Conservation (phyloP, 1,139 yeast genomes). For the Candida mesenterica region DNA sequence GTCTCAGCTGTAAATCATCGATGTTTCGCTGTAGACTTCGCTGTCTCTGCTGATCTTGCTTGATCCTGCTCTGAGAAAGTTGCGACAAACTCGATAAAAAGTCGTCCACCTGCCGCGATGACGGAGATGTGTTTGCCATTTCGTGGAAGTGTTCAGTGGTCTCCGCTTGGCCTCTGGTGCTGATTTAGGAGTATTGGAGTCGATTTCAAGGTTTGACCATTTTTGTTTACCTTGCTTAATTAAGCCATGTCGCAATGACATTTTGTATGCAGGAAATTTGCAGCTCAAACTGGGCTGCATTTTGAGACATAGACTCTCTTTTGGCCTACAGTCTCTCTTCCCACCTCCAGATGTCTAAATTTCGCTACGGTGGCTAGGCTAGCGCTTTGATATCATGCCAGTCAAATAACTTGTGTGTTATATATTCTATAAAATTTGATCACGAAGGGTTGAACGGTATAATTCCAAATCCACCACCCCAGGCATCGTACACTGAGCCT, state of each 20-base stretch:
- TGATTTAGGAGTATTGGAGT: too few relatives aligned
- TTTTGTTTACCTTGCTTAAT: too few relatives aligned
- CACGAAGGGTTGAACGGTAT: constrained; percentile 40
- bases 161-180: not conserved
- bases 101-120: constrained; percentile 32
- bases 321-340: too few relatives aligned
- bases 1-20: constrained; percentile 29
- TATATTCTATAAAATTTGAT: not conserved
- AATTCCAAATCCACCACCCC: constrained; percentile 29
- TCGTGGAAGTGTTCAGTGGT: not conserved
- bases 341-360: too few relatives aligned
- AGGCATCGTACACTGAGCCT: constrained; percentile 18
- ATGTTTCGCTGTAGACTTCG: constrained; percentile 31
- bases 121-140: constrained; percentile 22
- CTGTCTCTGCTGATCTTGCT: constrained; percentile 34
- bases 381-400: too few relatives aligned
- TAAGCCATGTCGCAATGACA: too few relatives aligned
- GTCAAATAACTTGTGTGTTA: too few relatives aligned
- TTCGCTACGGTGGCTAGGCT: too few relatives aligned
- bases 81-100: constrained; percentile 34
- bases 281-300: too few relatives aligned
- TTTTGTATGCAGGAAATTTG: not conserved
- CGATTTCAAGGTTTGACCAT: too few relatives aligned
- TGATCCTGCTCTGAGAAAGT: constrained; percentile 30
- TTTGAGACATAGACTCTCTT: too few relatives aligned